These are phyloP conservation scores for Scheffersomyces amazonensis DNA, from an alignment of 805 yeast species.

Conservation along the genomic window DNA sequence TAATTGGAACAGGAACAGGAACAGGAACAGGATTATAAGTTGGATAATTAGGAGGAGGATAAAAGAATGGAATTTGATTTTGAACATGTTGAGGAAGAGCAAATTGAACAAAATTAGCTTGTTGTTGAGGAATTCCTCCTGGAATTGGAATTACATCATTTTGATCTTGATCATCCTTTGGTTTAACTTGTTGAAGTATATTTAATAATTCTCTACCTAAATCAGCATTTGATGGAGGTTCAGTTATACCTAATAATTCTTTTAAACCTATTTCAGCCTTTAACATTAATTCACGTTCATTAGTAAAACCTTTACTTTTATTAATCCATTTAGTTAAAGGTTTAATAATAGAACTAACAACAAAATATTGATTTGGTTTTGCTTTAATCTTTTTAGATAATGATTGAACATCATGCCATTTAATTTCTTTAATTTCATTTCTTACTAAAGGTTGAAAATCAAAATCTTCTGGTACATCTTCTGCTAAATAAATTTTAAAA, in stretches of 20 bases:
- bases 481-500: constrained; percentile 75
- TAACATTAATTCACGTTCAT: constrained; percentile 58
- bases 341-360: constrained; percentile 48
- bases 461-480: constrained; percentile 73
- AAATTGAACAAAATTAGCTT: constrained; percentile 7
- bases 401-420: constrained; percentile 66
- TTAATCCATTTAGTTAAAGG: constrained; percentile 56
- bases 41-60: constrained; percentile 14
- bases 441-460: constrained; percentile 79
- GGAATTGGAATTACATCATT: not conserved
- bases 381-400: constrained; percentile 40
- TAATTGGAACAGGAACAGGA: not conserved
- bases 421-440: constrained; percentile 80
- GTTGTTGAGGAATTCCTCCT: not conserved
- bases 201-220: constrained; percentile 78
- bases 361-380: constrained; percentile 36
- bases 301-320: constrained; percentile 45
- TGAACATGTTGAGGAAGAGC: constrained; percentile 33
- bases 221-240: constrained; percentile 38
- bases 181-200: constrained; percentile 45
- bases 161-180: constrained; percentile 3
- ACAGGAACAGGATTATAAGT: constrained; percentile 1
- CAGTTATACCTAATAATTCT: constrained; percentile 56
- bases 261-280: constrained; percentile 68
- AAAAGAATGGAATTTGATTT: constrained; percentile 18